Evolutionary conservation across 2,329 filamentous ascomycete species (phyloP).

Genomic region (Colletotrichum gloeosporioides): DNA sequence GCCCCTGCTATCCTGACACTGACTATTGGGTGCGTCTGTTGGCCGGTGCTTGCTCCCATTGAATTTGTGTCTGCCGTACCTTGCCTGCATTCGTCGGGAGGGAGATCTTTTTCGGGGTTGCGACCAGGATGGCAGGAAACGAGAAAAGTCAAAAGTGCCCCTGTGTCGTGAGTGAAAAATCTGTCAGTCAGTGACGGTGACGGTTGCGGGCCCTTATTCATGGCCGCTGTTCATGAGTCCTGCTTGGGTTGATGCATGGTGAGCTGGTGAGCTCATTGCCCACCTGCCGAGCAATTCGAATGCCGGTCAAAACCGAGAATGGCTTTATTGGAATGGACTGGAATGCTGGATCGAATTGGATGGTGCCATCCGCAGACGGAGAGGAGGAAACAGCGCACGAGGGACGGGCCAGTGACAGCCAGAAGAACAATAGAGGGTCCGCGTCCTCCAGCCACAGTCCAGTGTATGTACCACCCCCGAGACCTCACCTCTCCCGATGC

Average conservation of each 20-base stretch:
- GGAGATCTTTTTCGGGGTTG: not conserved
- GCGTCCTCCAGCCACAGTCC: not conserved
- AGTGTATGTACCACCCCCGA: not conserved
- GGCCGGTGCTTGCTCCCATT: not conserved
- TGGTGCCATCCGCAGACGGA: not conserved
- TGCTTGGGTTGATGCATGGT: not conserved
- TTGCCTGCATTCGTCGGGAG: not conserved
- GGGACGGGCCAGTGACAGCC: not conserved
- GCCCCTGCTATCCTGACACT: not conserved
- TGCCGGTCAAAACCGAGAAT: not conserved
- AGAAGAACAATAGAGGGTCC: not conserved
- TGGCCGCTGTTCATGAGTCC: not conserved
- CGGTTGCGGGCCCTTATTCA: not conserved
- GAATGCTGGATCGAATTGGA: not conserved
- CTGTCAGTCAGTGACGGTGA: not conserved
- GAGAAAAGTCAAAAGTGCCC: not conserved
- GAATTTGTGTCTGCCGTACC: not conserved
- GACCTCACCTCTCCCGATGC: not conserved
- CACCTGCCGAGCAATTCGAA: not conserved
- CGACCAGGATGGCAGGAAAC: not conserved
- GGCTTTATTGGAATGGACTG: not conserved
- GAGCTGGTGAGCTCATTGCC: not conserved
- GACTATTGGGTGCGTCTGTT: not conserved
- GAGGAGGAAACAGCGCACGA: not conserved
- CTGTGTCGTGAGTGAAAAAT: not conserved